A percentile compares a stretch with the other conserved stretches of the same genome.
phyloP scores from a whole-genome alignment of 2,329 filamentous ascomycete genomes.

The Pseudophaeomoniella oleicola region DNA sequence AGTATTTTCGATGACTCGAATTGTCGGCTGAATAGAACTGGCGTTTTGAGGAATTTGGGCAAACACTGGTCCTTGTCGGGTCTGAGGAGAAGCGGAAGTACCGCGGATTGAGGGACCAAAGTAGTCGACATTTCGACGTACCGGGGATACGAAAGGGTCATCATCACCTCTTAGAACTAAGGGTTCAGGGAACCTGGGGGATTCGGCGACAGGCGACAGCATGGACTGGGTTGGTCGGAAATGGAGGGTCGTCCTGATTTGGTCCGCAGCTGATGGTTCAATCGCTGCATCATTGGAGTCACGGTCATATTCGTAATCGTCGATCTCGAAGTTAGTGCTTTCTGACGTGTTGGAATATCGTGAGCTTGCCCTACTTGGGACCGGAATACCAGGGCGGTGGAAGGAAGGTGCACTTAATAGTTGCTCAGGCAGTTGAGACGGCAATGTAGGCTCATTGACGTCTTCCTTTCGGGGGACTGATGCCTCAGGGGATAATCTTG shows the following conservation, averaged over 20 bases:
- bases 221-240: not conserved
- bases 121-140: not conserved
- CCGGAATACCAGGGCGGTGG: not conserved
- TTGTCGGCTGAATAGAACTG: too few relatives aligned
- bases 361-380: not conserved
- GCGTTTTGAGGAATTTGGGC: not conserved
- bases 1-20: not conserved
- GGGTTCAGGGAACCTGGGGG: not conserved
- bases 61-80: not conserved
- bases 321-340: not conserved
- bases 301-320: not conserved
- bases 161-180: not conserved
- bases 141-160: not conserved
- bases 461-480: too few relatives aligned
- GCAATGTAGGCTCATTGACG: too few relatives aligned
- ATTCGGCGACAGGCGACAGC: slow-evolving; percentile 1
- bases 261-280: not conserved
- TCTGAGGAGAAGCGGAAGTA: not conserved
- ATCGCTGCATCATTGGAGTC: not conserved
- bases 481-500: not conserved
- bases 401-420: not conserved
- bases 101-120: not conserved
- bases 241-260: not conserved
- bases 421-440: not conserved
- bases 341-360: not conserved